A percentile compares a stretch with the other conserved stretches of the same genome.
These are phyloP conservation scores for Tagetes patula DNA, from an alignment of 129 eudicot genomes.

Conservation along the genomic window DNA sequence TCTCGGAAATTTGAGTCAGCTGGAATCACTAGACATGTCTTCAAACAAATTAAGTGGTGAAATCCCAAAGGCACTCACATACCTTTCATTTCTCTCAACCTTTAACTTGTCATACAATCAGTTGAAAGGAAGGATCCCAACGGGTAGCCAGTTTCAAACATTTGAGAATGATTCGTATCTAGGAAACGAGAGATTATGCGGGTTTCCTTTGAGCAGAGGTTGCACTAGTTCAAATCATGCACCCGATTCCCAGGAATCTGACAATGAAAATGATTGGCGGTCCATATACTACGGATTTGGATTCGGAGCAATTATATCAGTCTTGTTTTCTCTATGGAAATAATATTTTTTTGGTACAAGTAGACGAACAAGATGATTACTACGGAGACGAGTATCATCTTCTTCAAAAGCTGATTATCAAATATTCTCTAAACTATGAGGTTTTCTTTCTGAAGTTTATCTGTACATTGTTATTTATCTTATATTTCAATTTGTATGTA, in stretches of 20 bases:
- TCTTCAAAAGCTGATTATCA: too few relatives aligned
- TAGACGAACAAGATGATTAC: background rate
- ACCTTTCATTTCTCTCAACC: slow-evolving; percentile 40
- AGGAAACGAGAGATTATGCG: slow-evolving; percentile 59
- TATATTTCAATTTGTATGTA: too few relatives aligned
- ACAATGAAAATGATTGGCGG: slow-evolving; percentile 44
- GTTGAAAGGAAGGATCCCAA: slow-evolving; percentile 45
- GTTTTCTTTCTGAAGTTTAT: too few relatives aligned
- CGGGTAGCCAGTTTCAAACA: slow-evolving; percentile 41
- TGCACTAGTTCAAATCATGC: slow-evolving; percentile 13
- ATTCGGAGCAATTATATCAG: slow-evolving; percentile 40
- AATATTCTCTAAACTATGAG: too few relatives aligned
- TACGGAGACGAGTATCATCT: too few relatives aligned
- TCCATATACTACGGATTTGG: slow-evolving; percentile 50
- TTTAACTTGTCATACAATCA: slow-evolving; percentile 56
- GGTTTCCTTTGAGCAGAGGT: slow-evolving; percentile 38
- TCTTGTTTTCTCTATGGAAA: slow-evolving; percentile 36
- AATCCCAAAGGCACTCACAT: slow-evolving; percentile 44
- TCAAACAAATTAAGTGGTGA: slow-evolving; percentile 41
- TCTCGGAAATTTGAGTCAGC: slow-evolving; percentile 40
- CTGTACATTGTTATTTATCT: too few relatives aligned
- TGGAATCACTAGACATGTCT: slow-evolving; percentile 67
- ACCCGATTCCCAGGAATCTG: slow-evolving; percentile 6
- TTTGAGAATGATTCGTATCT: slow-evolving; percentile 36
- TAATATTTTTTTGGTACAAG: slow-evolving; percentile 1